Evolutionary conservation across 805 yeast species (phyloP), one percentile per base, ranked within the genome.

Genomic region (Ogataea polymorpha): DNA sequence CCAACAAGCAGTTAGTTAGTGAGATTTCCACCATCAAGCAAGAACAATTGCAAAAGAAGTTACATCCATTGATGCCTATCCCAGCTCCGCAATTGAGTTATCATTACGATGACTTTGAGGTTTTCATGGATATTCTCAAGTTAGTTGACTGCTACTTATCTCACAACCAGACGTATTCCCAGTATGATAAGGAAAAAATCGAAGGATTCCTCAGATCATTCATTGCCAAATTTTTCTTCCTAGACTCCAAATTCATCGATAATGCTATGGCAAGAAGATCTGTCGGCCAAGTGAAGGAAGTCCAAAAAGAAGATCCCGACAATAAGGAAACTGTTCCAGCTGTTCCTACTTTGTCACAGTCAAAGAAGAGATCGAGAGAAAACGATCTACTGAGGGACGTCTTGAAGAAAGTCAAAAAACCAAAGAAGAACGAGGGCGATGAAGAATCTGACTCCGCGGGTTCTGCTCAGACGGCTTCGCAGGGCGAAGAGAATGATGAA

Each of bases 1-100:
- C 98, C 0, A 83, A 93, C 8, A 88, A 95, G 56, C 96, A 89
- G 53, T 67, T 93, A 53, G 80, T 93, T 11, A 84, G 95, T 48
- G 98, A 91, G 59, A 85, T 93, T 41, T 85, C 93, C 52, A 87
- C 96, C 2, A 85, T 90, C 30, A 89, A 90, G 65, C 85, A 86
- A 30, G 99, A 91, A 57, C 96, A 88, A 62, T 76, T 75, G n/a
- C 86, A 83, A 54, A 90, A 88, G 65, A 75, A 95, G 57, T 68
- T 86, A 44, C 89, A 86, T 54, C 96, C 96, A 27, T 72, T 87
- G 54, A 80, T 90, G 37, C 95, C 96, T 3, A 79, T 78, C 50
- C 91, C 96, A n/a, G 84, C 83, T 59, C 80, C 81, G 41, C 82
- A 77, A 52, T 49, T 65, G 15, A 74, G 74, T 41, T 87, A 78